Evolutionary conservation across 1,139 yeast genomes (phyloP), one percentile per base, ranked within the genome.

Genomic region (Pichia sp.): DNA sequence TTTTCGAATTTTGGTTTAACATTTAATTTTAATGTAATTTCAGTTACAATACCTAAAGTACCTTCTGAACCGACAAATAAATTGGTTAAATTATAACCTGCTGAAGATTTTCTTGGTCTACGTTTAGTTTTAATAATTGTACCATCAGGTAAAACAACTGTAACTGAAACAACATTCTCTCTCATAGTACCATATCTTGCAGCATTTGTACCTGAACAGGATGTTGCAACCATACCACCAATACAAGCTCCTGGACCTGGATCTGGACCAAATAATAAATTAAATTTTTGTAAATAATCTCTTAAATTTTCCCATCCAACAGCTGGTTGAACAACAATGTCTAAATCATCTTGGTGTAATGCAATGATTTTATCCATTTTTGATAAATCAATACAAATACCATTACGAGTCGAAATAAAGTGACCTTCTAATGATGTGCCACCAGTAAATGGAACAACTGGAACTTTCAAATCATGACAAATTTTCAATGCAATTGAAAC

Each of bases 391-490:
- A 85, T 54, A 53, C 73, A 67, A 55, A 82, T 65, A 36, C 85
- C 72, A 49, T 82, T 80, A 45, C 94, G 70, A 0, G 95, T 84
- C 29, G 90, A 87, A 62, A 84, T 77, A 59, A 81, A 84, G 55
- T 87, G 95, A 29, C 96, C 97, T 62, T 87, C 97, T 40, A 87
- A 66, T 0, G 95, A 84, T 0, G 96, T 85, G 53, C 94, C 86
- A 8, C 97, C 97, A 2, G 87, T 74, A 58, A 74, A 86, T 10
- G 96, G 95, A 30, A 87, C 84, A 46, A 82, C 80, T 2, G 95
- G 94, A 24, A 86, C 74, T 41, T 65, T 65, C 57, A 77, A 71
- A 52, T 76, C 69, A 61, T 82, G 81, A 49, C 89, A 81, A n/a
- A 83, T 66, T 55, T 79, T 78, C 68, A 85, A 63, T 33, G 84